phyloP scores from a whole-genome alignment of 306 rosid genomes.

The Lotus japonicus region DNA sequence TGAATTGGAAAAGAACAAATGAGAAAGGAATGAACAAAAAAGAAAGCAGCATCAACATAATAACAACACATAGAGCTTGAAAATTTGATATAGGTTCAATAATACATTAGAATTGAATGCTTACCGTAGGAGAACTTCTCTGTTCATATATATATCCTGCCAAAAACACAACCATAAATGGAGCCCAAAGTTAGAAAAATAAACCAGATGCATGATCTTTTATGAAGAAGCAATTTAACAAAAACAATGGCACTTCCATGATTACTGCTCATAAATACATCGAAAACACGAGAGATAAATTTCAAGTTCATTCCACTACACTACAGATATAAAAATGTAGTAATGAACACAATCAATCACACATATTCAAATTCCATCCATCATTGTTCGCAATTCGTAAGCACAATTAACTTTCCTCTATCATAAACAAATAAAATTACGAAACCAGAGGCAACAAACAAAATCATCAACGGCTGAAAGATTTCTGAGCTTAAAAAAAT shows the following conservation, averaged over 20 bases:
- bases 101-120: slow-evolving; percentile 22
- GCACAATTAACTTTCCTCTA: background rate
- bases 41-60: background rate
- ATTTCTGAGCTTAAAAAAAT: background rate
- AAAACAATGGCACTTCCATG: background rate
- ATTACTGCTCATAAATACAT: background rate
- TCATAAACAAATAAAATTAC: background rate
- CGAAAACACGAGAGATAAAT: background rate
- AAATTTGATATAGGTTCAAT: slow-evolving; percentile 3
- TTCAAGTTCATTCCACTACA: background rate
- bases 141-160: slow-evolving; percentile 76
- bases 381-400: background rate
- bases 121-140: slow-evolving; percentile 59
- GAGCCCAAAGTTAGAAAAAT: background rate
- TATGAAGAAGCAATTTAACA: background rate
- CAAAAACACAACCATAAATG: background rate
- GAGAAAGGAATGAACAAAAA: background rate
- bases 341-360: background rate
- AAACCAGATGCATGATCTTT: background rate
- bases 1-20: slow-evolving; percentile 7
- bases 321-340: background rate
- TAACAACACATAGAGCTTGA: slow-evolving; percentile 4
- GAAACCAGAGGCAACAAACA: background rate
- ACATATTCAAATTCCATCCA: background rate
- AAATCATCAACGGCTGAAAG: background rate